These are phyloP conservation scores for Pyrenochaeta sp. DNA, from an alignment of 2,329 filamentous ascomycete species.

Conservation along the genomic window DNA sequence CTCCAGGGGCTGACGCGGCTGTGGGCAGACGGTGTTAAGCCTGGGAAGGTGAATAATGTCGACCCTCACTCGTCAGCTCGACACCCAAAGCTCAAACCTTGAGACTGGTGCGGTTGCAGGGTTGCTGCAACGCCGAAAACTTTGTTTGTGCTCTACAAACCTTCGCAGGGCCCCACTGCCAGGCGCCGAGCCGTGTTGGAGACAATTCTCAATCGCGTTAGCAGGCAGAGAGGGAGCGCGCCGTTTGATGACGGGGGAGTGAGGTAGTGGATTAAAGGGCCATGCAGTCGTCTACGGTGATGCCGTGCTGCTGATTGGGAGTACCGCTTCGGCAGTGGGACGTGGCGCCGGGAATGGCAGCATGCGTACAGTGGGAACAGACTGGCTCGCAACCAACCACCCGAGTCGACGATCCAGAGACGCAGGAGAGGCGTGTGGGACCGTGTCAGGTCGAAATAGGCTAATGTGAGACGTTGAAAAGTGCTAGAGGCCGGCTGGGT, in stretches of 20 bases:
- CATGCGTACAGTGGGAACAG: slow-evolving; percentile 15
- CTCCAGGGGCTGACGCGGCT: slow-evolving; percentile 28
- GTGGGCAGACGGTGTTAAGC: slow-evolving; percentile 25
- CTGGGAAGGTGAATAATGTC: slow-evolving; percentile 41
- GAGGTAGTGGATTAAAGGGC: slow-evolving; percentile 7
- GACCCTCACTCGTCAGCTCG: slow-evolving; percentile 33
- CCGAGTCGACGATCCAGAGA: slow-evolving; percentile 15
- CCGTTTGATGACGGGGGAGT: slow-evolving; percentile 12
- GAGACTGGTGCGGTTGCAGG: slow-evolving; percentile 49
- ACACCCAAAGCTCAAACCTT: slow-evolving; percentile 41
- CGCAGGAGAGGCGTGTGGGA: slow-evolving; percentile 24
- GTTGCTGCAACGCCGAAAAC: slow-evolving; percentile 45
- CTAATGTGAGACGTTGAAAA: slow-evolving; percentile 45
- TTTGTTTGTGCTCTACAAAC: slow-evolving; percentile 44
- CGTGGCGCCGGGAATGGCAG: slow-evolving; percentile 21
- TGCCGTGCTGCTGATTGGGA: slow-evolving; percentile 16
- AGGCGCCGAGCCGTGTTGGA: slow-evolving; percentile 34
- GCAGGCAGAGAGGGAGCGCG: slow-evolving; percentile 13
- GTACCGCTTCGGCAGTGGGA: slow-evolving; percentile 19
- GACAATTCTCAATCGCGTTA: slow-evolving; percentile 20
- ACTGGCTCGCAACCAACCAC: slow-evolving; percentile 7
- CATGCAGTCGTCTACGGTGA: slow-evolving; percentile 8
- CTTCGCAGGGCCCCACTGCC: slow-evolving; percentile 33
- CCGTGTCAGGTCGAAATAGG: slow-evolving; percentile 44
- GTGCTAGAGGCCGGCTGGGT: slow-evolving; percentile 40